Evolutionary conservation across 2,329 filamentous ascomycete species (phyloP), one percentile per base, ranked within the genome.

Genomic region (Colletotrichum liaoningense): DNA sequence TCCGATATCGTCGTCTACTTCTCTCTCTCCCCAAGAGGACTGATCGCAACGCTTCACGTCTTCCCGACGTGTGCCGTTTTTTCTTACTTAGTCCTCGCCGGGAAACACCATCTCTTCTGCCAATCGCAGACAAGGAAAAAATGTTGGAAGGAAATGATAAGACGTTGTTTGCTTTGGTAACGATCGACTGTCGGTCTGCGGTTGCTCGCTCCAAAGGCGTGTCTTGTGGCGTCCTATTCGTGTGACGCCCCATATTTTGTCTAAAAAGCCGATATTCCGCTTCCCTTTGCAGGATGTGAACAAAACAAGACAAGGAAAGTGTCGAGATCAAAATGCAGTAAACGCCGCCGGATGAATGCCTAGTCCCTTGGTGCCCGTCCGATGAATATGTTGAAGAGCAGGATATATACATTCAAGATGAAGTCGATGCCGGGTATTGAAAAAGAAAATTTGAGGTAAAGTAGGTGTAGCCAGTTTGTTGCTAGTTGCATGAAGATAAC

Each of bases 281-380:
- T 56, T 19, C 3, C 64, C 19, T 49, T 49, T 26, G n/a, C 33
- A 12, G 28, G 5, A n/a, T n/a, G 46, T 55, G n/a, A 42, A 35
- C 19, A 16, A 16, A 46, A 22, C 11, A 14, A 67, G 42, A 9
- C 19, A 66, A 56, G 24, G 54, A 49, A 19, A 62, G 63, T 65
- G 60, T 38, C 57, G 46, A 38, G 12, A 22, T 56, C 30, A 11
- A 64, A 59, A 64, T 60, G 62, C 57, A 30, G 24, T 66, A n/a
- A 73, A 70, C 67, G 68, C 67, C 71, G 71, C 71, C 71, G 52
- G 67, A 72, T 73, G 71, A 73, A 62, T 73, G 71, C 62, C 71
- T 56, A 72, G 55, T 63, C 55, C 70, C 57, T 72, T 24, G 63
- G 63, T 73, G 71, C 67, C 67, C 46, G 52, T 73, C 67, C 67